Conservation (phyloP, 768 basidiomycete species). For the Boletus fagicola region DNA sequence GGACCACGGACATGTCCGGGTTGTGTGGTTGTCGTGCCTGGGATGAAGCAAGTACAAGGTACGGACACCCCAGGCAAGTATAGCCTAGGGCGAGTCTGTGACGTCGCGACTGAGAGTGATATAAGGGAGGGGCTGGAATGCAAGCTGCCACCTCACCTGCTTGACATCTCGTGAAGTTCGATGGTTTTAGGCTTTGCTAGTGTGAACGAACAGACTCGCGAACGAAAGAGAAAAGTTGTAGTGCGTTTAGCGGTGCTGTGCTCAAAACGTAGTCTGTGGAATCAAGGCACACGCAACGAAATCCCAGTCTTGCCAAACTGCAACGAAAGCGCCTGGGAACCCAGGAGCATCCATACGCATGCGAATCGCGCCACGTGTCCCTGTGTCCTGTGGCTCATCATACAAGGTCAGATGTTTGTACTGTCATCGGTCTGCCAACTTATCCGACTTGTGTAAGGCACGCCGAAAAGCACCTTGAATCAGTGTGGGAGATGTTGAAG, state of each 20-base stretch:
- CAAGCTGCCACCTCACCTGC: neutral
- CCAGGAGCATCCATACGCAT: neutral
- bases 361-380: neutral
- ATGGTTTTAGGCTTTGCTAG: neutral
- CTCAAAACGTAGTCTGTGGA: neutral
- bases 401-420: neutral
- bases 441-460: neutral
- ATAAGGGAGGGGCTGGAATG: neutral
- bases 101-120: neutral
- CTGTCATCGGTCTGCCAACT: neutral
- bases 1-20: neutral
- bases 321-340: neutral
- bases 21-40: neutral
- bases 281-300: neutral
- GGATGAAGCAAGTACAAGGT: neutral
- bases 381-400: neutral
- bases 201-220: neutral
- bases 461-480: neutral
- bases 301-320: neutral
- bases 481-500: neutral
- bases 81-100: neutral
- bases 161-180: neutral
- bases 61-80: neutral
- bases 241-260: neutral
- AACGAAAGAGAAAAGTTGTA: neutral